Evolutionary conservation across 148 eudicot species (phyloP), one percentile per base, ranked within the genome.

Genomic region (Nepenthes mirabilis): DNA sequence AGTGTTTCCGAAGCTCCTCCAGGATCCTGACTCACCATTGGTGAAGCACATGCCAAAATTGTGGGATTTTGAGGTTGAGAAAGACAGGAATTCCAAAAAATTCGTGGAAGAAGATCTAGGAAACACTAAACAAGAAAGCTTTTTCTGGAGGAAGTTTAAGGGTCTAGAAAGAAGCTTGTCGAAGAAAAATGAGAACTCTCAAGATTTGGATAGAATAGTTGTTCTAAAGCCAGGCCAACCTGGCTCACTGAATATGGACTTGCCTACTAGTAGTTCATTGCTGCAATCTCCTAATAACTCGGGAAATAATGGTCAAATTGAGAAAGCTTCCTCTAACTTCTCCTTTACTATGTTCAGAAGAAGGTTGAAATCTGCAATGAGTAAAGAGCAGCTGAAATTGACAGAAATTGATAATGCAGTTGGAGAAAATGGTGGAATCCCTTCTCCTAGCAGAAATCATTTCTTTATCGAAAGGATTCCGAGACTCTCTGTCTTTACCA

Each of bases 391-490:
- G 48, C 62, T 52, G 33, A 74, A 53, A 51, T 36, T 56, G 4
- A 62, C 66, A 60, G 74, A 68, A 43, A 55, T 60, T 70, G 90
- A 82, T 33, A 83, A 76, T 67, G 75, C 79, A 33, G 11, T 62
- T 49, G 68, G 61, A 52, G 95, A 77, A 70, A 68, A 61, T 65
- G 62, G 54, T 45, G 80, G 80, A 62, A 79, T 88, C 80, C 68
- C 83, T 63, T 84, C 96, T 68, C 99, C 99, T 5, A 84, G 87
- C 62, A 80, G 91, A 77, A 80, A 86, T 66, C 95, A 79, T 75
- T 86, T 89, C 59, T 89, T 80, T 58, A 79, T 70, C 2, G 97
- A 86, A 73, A 86, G 74, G 70, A 76, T 86, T 66, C 74, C 91
- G 11, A 80, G 64, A 70, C 63, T 76, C 56, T 65, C 79, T 32